phyloP scores from a whole-genome alignment of 108 stramenopile genomes.

The Skeletonema menzelii region DNA sequence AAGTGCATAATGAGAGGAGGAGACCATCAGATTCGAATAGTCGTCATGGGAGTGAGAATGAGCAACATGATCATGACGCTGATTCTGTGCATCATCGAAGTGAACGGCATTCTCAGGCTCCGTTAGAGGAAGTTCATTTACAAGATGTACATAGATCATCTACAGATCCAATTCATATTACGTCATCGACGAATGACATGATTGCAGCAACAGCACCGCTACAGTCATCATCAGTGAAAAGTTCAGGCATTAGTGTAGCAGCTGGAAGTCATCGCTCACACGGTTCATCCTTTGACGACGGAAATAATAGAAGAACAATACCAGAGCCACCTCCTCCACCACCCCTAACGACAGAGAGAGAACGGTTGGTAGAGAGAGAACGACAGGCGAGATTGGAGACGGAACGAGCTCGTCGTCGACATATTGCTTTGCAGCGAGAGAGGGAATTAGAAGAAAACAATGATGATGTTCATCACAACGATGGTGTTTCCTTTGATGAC shows the following conservation, averaged over 20 bases:
- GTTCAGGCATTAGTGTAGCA: background rate
- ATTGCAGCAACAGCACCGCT: background rate
- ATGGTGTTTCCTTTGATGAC: conserved; percentile 3
- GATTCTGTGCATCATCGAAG: background rate
- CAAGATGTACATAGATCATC: background rate
- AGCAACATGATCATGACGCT: background rate
- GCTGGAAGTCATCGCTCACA: background rate
- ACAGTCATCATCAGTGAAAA: background rate
- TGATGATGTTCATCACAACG: background rate
- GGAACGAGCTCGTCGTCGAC: conserved; percentile 52
- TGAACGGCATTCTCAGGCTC: background rate
- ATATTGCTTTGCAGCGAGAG: conserved; percentile 13
- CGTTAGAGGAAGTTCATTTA: background rate
- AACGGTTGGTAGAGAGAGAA: conserved; percentile 71
- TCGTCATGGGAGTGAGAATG: background rate
- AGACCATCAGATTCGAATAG: background rate
- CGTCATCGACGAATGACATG: background rate
- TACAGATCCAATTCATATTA: background rate
- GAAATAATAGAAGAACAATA: background rate
- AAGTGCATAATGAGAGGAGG: background rate
- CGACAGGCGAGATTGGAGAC: conserved; percentile 70
- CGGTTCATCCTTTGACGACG: background rate
- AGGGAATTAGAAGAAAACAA: background rate
- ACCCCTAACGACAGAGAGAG: conserved; percentile 39
- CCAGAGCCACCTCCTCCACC: conserved; percentile 9